A percentile compares a stretch with the other conserved stretches of the same genome.
Conservation (phyloP, 805 yeast species). For the Tetrapisispora arboricola region DNA sequence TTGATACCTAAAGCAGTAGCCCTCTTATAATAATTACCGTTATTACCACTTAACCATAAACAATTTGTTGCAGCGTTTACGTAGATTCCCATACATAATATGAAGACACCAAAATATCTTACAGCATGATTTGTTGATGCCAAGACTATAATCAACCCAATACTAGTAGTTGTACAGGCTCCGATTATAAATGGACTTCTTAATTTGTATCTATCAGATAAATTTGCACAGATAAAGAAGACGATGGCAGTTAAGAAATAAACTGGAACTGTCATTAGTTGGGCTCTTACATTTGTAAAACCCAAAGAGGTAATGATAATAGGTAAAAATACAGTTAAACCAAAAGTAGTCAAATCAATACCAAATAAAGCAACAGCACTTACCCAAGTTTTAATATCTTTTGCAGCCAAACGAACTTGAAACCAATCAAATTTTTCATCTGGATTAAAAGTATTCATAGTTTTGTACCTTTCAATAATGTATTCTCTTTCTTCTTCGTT, state of each 20-base stretch:
- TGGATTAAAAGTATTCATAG: slow-evolving; percentile 28
- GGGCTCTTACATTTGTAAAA: slow-evolving; percentile 60
- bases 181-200: slow-evolving; percentile 35
- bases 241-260: slow-evolving; percentile 70
- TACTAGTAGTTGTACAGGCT: slow-evolving; percentile 25
- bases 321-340: slow-evolving; percentile 36
- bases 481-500: slow-evolving; percentile 32
- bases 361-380: slow-evolving; percentile 31
- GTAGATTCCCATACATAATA: slow-evolving; percentile 32
- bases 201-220: slow-evolving; percentile 44
- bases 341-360: slow-evolving; percentile 32
- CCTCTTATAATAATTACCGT: slow-evolving; percentile 32
- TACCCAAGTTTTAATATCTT: slow-evolving; percentile 26
- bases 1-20: slow-evolving; percentile 33
- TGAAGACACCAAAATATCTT: slow-evolving; percentile 31
- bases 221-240: slow-evolving; percentile 49
- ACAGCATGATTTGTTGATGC: slow-evolving; percentile 28
- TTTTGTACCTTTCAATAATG: slow-evolving; percentile 28
- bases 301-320: slow-evolving; percentile 28
- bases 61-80: slow-evolving; percentile 33
- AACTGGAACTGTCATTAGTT: slow-evolving; percentile 75
- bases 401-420: slow-evolving; percentile 25
- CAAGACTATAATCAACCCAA: slow-evolving; percentile 29
- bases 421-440: slow-evolving; percentile 32
- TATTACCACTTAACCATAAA: slow-evolving; percentile 33